Percentiles rank a stretch among this genome's conserved stretches.
phyloP scores from a whole-genome alignment of 2,329 filamentous ascomycete species.

The Leptographium lundbergii region DNA sequence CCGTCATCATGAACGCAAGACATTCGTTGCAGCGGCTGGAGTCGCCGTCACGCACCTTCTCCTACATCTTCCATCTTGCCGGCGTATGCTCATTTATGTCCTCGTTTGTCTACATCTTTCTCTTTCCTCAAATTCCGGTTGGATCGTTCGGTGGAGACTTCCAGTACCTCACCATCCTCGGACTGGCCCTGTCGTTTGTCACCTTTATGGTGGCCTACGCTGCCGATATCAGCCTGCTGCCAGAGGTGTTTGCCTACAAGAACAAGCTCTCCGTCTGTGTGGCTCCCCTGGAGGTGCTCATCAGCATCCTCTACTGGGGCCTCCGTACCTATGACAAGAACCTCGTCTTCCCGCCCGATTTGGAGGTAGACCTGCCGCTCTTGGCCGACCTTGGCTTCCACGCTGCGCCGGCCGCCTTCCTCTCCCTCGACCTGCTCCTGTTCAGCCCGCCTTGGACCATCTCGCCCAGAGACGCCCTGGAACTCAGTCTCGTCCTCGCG shows the following conservation, averaged over 20 bases:
- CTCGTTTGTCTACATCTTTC: constrained; percentile 38
- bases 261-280: constrained; percentile 53
- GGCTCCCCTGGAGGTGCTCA: constrained; percentile 57
- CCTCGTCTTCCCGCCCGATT: constrained; percentile 40
- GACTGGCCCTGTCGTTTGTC: constrained; percentile 45
- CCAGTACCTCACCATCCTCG: constrained; percentile 65
- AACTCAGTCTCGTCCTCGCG: constrained; percentile 44
- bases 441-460: constrained; percentile 64
- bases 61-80: constrained; percentile 46
- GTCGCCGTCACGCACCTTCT: constrained; percentile 52
- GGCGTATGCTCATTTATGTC: constrained; percentile 40
- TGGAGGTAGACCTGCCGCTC: constrained; percentile 42
- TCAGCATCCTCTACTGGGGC: constrained; percentile 62
- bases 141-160: constrained; percentile 54
- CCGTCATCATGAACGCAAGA: constrained; percentile 21
- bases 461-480: constrained; percentile 43
- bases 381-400: constrained; percentile 51
- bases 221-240: constrained; percentile 50
- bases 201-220: constrained; percentile 50
- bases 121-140: constrained; percentile 39
- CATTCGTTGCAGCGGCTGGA: constrained; percentile 55
- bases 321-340: constrained; percentile 43
- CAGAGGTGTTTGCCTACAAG: constrained; percentile 49
- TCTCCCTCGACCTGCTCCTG: constrained; percentile 52
- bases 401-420: constrained; percentile 49